Base-by-base conservation (phyloP, 2,329 filamentous ascomycete species). In the Alternaria gaisen region DNA sequence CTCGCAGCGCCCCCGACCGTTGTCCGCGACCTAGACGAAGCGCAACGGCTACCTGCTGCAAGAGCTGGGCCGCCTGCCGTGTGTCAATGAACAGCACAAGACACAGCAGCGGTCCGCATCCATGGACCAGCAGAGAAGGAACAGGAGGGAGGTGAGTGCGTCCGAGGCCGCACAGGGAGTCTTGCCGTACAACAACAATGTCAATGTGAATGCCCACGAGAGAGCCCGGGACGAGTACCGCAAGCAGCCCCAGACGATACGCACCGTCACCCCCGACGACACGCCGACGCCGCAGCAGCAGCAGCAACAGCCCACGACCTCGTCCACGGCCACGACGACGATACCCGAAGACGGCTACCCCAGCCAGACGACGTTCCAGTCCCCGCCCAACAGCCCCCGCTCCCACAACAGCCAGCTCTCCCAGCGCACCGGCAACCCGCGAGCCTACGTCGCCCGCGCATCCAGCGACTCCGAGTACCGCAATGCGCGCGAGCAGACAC, bases 201-300 rank as follows among this genome's bases (percentile, higher is more conserved):
- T 12, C 32, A 36, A 36, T 16, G 16, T 38, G 3, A 24, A 20
- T 10, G 22, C 20, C 20, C 40, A 64, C 48, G 69, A 72, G 26
- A 55, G 62, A 16, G 62, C 59, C 53, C 68, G 67, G 47, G 72
- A 72, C 55, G 72, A 72, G 20, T 12, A 36, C 53, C 68, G 67
- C 56, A 42, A 24, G 20, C 57, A 56, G 20, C 26, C 42, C 38
- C 60, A 44, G 51, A 73, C 85, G 46, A 86, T 90, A 71, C 87
- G 90, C 64, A 81, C 88, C 58, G 88, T 91, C 65, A 91, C 89
- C 63, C 89, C 90, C 66, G 90, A 92, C 43, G 70, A 67, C 5
- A 71, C 72, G 14, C 70, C 46, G 20, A 36, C 32, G 32, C 18
- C 22, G 30, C 24, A 26, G 24, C 24, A 26, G 24, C 24, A 26